These are phyloP conservation scores for Selaginella tamariscina DNA, from an alignment of 75 land plant species.

Conservation along the genomic window DNA sequence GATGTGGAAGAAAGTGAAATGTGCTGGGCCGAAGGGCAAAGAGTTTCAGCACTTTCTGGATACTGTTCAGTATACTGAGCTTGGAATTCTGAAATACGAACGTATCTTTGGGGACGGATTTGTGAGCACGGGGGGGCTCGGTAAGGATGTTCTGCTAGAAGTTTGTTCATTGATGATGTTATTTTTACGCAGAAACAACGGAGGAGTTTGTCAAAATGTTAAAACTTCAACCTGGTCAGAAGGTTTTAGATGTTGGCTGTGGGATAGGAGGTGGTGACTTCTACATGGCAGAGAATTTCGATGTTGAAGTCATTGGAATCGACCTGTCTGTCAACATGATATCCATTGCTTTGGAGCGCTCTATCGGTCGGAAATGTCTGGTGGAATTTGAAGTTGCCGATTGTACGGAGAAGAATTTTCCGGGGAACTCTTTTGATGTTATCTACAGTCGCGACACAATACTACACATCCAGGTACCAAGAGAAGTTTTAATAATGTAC, in stretches of 20 bases:
- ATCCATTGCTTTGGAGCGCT: conserved; percentile 90
- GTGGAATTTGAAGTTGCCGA: conserved; percentile 97
- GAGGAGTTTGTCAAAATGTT: conserved; percentile 84
- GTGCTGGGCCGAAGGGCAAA: conserved; percentile 40
- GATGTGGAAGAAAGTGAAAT: conserved; percentile 73
- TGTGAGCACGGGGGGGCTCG: conserved; percentile 96
- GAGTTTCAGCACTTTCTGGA: conserved; percentile 88
- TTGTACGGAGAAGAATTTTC: conserved; percentile 67
- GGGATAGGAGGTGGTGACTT: conserved; percentile 99
- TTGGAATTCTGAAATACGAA: conserved; percentile 95
- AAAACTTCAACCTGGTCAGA: conserved; percentile 80
- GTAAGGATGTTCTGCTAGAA: conserved; percentile 24
- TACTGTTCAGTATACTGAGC: conserved; percentile 64
- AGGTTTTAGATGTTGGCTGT: conserved; percentile 95
- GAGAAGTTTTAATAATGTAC: too few relatives aligned
- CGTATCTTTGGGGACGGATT: conserved; percentile 92
- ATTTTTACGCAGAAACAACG: conserved; percentile 64
- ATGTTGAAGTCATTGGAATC: conserved; percentile 80
- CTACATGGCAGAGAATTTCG: conserved; percentile 93
- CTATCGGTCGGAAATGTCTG: conserved; percentile 79
- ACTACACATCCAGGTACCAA: conserved; percentile 93
- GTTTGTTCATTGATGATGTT: conserved; percentile 1
- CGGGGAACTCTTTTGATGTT: conserved; percentile 67
- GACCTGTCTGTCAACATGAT: conserved; percentile 98
- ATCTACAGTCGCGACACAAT: conserved; percentile 98